Conservation (phyloP, 2,329 filamentous ascomycete genomes). For the Teratosphaeria pseudoeucalypti region DNA sequence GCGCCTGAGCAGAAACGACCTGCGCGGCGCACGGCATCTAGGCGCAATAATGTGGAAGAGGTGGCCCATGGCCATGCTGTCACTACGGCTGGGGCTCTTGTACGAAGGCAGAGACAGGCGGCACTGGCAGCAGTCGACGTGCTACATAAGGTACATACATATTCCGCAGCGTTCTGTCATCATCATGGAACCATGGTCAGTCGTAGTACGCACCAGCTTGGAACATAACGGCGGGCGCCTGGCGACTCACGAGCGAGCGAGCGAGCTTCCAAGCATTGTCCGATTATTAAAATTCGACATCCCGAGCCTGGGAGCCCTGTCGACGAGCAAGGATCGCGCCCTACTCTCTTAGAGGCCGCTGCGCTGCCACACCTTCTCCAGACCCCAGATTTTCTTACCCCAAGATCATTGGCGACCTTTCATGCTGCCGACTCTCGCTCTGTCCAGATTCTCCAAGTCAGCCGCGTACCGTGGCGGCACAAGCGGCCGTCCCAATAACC, state of each 20-base stretch:
- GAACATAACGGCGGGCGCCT: background rate
- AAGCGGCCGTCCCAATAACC: background rate
- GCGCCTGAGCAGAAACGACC: conserved; percentile 8
- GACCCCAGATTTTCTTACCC: conserved; percentile 19
- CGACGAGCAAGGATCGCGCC: background rate
- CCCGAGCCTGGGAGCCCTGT: background rate
- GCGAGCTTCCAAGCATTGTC: background rate
- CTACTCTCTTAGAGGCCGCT: background rate
- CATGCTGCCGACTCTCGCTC: background rate
- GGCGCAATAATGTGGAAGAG: conserved; percentile 2
- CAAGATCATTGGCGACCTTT: conserved; percentile 1
- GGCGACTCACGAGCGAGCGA: background rate
- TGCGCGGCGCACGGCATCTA: conserved; percentile 7
- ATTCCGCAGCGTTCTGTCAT: background rate
- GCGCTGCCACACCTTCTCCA: conserved; percentile 11
- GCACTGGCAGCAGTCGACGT: background rate
- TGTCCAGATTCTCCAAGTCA: background rate
- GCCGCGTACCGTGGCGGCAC: background rate
- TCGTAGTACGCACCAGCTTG: background rate
- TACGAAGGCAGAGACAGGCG: conserved; percentile 2
- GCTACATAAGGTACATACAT: background rate
- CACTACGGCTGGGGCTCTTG: background rate
- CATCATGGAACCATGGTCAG: background rate
- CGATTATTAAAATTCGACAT: background rate
- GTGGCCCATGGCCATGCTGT: conserved; percentile 5